Evolutionary conservation across 2,329 filamentous ascomycete genomes (phyloP).

Genomic region (Aspergillus ustus): DNA sequence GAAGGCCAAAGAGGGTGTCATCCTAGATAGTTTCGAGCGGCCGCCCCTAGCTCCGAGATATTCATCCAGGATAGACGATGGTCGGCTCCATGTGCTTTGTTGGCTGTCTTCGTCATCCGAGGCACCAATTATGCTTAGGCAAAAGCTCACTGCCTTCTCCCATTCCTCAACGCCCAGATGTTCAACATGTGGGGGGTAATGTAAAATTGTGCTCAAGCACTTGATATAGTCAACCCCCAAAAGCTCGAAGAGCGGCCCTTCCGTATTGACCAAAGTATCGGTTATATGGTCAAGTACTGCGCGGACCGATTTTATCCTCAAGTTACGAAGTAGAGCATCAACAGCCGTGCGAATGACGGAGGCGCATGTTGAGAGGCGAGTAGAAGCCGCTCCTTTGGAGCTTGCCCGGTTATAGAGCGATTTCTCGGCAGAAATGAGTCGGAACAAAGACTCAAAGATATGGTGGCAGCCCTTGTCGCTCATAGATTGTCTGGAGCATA

Average conservation of each 20-base stretch:
- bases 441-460: conserved; percentile 81
- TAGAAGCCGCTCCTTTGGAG: conserved; percentile 54
- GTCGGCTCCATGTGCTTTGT: conserved; percentile 34
- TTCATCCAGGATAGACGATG: conserved; percentile 34
- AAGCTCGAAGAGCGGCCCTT: conserved; percentile 68
- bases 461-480: conserved; percentile 79
- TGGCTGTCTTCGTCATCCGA: conserved; percentile 34
- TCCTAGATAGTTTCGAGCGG: conserved; percentile 37
- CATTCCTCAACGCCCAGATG: conserved; percentile 72
- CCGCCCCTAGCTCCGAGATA: conserved; percentile 29
- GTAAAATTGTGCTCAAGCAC: conserved; percentile 71
- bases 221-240: conserved; percentile 80
- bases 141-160: conserved; percentile 72
- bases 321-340: conserved; percentile 67
- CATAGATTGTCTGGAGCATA: conserved; percentile 51
- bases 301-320: conserved; percentile 78
- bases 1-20: conserved; percentile 30
- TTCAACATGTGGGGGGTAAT: conserved; percentile 77
- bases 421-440: conserved; percentile 72
- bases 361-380: conserved; percentile 70
- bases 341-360: conserved; percentile 73
- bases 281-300: conserved; percentile 81
- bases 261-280: conserved; percentile 68
- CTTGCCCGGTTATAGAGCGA: conserved; percentile 62
- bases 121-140: conserved; percentile 61